Conservation (phyloP, 768 basidiomycete species). For the Plicaturopsis crispa region DNA sequence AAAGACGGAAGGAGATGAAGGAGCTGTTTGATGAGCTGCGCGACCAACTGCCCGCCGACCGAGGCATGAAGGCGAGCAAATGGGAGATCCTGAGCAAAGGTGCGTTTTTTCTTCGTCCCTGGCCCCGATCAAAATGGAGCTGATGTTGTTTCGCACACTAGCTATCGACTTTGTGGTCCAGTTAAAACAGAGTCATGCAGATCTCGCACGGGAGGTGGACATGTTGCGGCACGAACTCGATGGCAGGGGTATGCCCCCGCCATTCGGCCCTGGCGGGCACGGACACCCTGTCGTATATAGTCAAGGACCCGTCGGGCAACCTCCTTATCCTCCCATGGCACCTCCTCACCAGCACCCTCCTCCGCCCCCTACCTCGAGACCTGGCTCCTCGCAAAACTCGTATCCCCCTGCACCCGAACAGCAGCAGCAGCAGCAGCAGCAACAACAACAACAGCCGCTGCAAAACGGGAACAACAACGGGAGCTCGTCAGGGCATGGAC, state of each 20-base stretch:
- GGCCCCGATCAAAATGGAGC: slow-evolving; percentile 8
- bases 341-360: slow-evolving; percentile 33
- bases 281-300: slow-evolving; percentile 44
- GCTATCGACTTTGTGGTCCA: slow-evolving; percentile 85
- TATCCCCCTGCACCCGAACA: slow-evolving; percentile 34
- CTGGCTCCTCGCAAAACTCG: slow-evolving; percentile 55
- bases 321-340: slow-evolving; percentile 35
- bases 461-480: slow-evolving; percentile 35
- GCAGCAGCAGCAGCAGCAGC: slow-evolving; percentile 19
- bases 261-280: slow-evolving; percentile 41
- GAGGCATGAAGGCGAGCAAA: slow-evolving; percentile 95
- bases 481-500: not conserved
- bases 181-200: slow-evolving; percentile 70
- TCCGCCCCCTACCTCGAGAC: slow-evolving; percentile 35
- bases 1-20: slow-evolving; percentile 98
- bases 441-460: slow-evolving; percentile 8
- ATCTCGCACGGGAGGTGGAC: slow-evolving; percentile 75
- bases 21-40: slow-evolving; percentile 95
- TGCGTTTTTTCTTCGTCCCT: slow-evolving; percentile 22
- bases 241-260: slow-evolving; percentile 35
- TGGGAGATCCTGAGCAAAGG: slow-evolving; percentile 99
- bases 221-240: slow-evolving; percentile 72
- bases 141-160: slow-evolving; percentile 18
- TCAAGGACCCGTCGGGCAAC: slow-evolving; percentile 33
- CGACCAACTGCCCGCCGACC: slow-evolving; percentile 86